Percentiles rank a stretch among this genome's conserved stretches.
These are phyloP conservation scores for Tulasnella calospora DNA, from an alignment of 768 basidiomycete genomes.

Conservation along the genomic window DNA sequence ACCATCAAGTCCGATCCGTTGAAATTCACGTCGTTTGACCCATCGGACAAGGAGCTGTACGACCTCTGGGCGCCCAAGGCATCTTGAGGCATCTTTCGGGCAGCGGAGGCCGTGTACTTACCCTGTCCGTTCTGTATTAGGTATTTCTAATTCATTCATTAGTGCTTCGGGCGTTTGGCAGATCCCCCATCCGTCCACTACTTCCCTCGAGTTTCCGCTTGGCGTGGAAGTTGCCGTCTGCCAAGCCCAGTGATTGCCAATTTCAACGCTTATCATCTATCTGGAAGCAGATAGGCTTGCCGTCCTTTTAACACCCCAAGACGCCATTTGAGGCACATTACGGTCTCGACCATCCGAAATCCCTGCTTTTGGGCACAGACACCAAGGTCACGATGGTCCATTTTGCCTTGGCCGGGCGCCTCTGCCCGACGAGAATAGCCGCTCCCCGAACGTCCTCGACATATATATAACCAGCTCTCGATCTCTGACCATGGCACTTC, in stretches of 20 bases:
- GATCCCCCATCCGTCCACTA: background rate
- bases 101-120: background rate
- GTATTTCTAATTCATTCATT: background rate
- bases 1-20: constrained; percentile 60
- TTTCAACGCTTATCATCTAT: background rate
- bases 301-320: background rate
- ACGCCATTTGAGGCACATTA: background rate
- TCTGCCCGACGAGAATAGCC: background rate
- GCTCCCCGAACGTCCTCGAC: background rate
- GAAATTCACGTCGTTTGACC: constrained; percentile 68
- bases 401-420: background rate
- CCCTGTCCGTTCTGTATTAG: background rate
- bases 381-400: background rate
- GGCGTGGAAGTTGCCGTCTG: background rate
- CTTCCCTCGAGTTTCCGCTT: background rate
- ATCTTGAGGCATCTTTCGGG: background rate
- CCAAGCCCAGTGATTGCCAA: background rate
- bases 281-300: background rate
- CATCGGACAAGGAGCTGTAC: constrained; percentile 69
- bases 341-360: background rate
- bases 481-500: background rate
- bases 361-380: background rate
- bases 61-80: constrained; percentile 61
- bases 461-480: background rate
- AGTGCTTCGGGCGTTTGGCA: background rate